Percentiles rank a stretch among this genome's conserved stretches.
phyloP scores from a whole-genome alignment of 2,329 filamentous ascomycete genomes.

The Fusarium neocosmosporiellum region DNA sequence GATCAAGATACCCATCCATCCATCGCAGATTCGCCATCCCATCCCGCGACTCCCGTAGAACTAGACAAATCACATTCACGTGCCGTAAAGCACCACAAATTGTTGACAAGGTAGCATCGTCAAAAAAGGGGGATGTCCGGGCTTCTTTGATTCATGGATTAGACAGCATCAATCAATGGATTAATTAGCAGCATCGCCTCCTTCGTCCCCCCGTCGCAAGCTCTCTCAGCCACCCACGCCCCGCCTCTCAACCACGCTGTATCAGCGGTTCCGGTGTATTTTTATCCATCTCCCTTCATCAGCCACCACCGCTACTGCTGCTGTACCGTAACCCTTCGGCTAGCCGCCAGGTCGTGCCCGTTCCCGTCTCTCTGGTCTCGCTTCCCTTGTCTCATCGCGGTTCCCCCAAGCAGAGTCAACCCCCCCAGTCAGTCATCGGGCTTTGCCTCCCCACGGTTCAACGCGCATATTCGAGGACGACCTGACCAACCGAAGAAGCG shows the following conservation, averaged over 20 bases:
- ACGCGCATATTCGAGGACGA: neutral
- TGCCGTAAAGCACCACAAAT: neutral
- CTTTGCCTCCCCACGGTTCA: neutral
- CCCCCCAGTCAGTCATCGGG: neutral
- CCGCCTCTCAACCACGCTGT: constrained; percentile 15
- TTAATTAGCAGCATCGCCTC: constrained; percentile 3
- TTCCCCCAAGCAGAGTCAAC: neutral
- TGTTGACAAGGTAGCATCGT: neutral
- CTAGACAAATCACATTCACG: neutral
- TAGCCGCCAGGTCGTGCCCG: neutral
- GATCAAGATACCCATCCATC: neutral
- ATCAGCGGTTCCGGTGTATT: constrained; percentile 33
- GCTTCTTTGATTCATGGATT: neutral
- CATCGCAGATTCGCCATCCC: neutral
- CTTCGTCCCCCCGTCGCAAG: neutral
- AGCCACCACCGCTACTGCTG: constrained; percentile 13
- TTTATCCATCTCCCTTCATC: constrained; percentile 33
- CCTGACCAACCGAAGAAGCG: neutral
- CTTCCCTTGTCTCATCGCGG: constrained; percentile 1
- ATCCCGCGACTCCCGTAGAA: constrained; percentile 5
- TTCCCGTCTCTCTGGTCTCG: neutral
- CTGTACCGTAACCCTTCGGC: neutral
- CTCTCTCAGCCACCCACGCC: constrained; percentile 24
- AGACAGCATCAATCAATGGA: neutral
- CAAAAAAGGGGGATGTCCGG: neutral